Percentiles rank a stretch among this genome's conserved stretches.
Conservation (phyloP, 768 basidiomycete genomes). For the Lepiota venenata region DNA sequence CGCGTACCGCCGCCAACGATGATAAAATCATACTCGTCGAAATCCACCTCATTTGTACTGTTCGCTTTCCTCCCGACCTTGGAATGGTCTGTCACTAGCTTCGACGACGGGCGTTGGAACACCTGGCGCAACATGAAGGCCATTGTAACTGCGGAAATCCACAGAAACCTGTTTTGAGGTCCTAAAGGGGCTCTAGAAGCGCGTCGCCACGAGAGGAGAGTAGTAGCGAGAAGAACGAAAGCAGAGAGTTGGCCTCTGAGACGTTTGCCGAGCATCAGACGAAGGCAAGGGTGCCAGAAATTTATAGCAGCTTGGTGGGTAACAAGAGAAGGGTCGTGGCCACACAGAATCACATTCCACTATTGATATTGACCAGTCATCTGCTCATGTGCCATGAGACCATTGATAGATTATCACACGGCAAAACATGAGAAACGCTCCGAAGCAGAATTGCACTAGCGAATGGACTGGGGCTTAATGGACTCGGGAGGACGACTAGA, state of each 20-base stretch:
- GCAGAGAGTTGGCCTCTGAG: conserved; percentile 5
- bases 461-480: too few species aligned
- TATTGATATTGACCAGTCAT: not conserved
- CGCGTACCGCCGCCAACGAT: conserved; percentile 51
- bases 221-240: conserved; percentile 13
- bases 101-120: conserved; percentile 17
- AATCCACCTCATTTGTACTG: conserved; percentile 3
- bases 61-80: conserved; percentile 15
- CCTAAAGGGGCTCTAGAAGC: conserved; percentile 9
- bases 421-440: not conserved
- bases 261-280: not conserved
- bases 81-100: conserved; percentile 22
- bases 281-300: too few species aligned
- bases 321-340: not conserved
- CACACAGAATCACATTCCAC: conserved; percentile 1
- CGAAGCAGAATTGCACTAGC: too few species aligned
- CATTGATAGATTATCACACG: not conserved
- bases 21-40: conserved; percentile 44
- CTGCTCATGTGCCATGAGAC: not conserved
- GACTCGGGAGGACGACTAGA: too few species aligned
- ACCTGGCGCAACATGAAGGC: conserved; percentile 19
- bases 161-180: conserved; percentile 13
- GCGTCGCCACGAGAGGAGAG: conserved; percentile 11
- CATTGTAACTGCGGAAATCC: conserved; percentile 19
- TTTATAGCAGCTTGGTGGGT: not conserved